phyloP scores from a whole-genome alignment of 164 flowering plant genomes.

The Stephania yunnanensis region DNA sequence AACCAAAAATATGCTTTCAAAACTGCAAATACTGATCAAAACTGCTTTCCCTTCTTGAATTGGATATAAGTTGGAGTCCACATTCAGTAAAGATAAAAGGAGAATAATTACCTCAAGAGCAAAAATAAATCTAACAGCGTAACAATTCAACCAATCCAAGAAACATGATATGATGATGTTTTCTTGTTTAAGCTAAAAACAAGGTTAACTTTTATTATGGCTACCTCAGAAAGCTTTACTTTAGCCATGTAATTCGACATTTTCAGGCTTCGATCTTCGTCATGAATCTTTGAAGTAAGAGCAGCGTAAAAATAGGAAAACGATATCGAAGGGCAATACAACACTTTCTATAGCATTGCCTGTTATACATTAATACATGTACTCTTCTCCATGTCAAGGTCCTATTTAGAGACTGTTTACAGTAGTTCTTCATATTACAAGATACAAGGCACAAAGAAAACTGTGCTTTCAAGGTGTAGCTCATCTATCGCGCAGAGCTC shows the following conservation, averaged over 20 bases:
- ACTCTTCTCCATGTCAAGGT: constrained; percentile 3
- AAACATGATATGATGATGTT: too few species aligned
- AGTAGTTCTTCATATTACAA: background rate
- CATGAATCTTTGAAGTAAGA: background rate
- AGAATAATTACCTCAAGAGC: too few species aligned
- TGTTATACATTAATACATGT: background rate
- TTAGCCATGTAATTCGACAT: background rate
- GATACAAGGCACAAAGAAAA: constrained; percentile 3
- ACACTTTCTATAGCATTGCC: constrained; percentile 3
- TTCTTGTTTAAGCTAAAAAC: background rate
- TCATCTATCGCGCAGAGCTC: background rate
- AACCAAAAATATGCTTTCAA: background rate
- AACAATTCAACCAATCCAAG: too few species aligned
- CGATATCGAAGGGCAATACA: background rate
- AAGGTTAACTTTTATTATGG: background rate
- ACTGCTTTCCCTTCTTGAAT: background rate
- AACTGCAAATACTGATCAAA: background rate
- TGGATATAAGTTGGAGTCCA: too few species aligned
- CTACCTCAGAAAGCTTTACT: background rate
- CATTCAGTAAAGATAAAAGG: too few species aligned
- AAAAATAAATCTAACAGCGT: too few species aligned
- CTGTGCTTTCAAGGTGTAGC: background rate
- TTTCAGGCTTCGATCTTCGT: background rate
- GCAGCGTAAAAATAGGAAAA: background rate
- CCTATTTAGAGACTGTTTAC: constrained; percentile 5